Conservation (phyloP, 2,329 filamentous ascomycete species). For the Metarhizium brunneum region DNA sequence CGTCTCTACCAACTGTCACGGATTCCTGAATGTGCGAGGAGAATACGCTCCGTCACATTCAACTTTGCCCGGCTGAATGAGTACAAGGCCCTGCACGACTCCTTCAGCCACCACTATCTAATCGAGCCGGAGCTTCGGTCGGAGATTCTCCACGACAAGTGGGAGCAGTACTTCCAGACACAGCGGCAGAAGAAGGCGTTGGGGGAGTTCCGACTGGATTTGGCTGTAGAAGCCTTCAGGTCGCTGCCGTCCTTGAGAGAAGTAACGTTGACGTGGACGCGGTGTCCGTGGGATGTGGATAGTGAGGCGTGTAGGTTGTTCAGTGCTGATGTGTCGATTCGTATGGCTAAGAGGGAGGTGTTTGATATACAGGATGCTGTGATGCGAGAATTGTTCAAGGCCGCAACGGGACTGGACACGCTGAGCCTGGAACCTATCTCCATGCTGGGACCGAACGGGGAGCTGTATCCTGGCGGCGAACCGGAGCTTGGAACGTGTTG, state of each 20-base stretch:
- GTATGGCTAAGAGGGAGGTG: conserved; percentile 8
- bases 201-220: neutral
- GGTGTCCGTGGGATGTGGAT: conserved; percentile 12
- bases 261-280: conserved; percentile 14
- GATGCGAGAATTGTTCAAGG: conserved; percentile 9
- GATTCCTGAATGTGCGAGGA: conserved; percentile 30
- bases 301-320: conserved; percentile 6
- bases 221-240: conserved; percentile 5
- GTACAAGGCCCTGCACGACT: conserved; percentile 14
- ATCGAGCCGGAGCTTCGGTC: conserved; percentile 26
- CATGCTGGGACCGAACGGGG: neutral
- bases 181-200: conserved; percentile 16
- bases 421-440: neutral
- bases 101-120: conserved; percentile 14
- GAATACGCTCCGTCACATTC: conserved; percentile 34
- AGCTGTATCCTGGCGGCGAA: neutral
- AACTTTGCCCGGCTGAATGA: conserved; percentile 34
- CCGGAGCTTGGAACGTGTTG: neutral
- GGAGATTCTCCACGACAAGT: conserved; percentile 24
- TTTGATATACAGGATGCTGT: conserved; percentile 12
- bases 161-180: conserved; percentile 26
- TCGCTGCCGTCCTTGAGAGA: conserved; percentile 13
- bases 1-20: conserved; percentile 25
- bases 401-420: conserved; percentile 9
- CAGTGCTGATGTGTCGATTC: conserved; percentile 10